Percentiles rank a stretch among this genome's conserved stretches.
These are phyloP conservation scores for Zarea fungicola DNA, from an alignment of 2,329 filamentous ascomycete species.

Conservation along the genomic window DNA sequence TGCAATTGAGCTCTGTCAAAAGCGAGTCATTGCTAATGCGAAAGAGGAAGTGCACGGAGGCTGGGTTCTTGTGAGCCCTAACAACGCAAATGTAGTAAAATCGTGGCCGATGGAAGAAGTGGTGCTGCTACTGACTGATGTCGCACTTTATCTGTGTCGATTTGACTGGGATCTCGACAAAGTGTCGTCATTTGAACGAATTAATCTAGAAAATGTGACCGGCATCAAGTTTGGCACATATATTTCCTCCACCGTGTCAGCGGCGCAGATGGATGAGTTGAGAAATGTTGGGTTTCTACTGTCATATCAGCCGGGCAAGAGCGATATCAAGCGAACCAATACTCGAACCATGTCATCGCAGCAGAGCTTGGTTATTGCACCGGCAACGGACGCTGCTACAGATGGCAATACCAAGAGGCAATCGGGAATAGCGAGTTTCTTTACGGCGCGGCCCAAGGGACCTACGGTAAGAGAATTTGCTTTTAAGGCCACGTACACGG, in stretches of 20 bases:
- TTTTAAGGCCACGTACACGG: slow-evolving; percentile 50
- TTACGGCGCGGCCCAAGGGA: slow-evolving; percentile 33
- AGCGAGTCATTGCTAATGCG: slow-evolving; percentile 79
- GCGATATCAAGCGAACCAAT: slow-evolving; percentile 73
- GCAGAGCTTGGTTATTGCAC: slow-evolving; percentile 22
- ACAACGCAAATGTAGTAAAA: slow-evolving; percentile 61
- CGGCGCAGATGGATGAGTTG: slow-evolving; percentile 67
- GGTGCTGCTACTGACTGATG: slow-evolving; percentile 79
- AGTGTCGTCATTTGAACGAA: slow-evolving; percentile 83
- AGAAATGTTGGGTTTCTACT: slow-evolving; percentile 83
- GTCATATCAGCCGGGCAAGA: slow-evolving; percentile 65
- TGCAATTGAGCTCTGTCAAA: slow-evolving; percentile 83
- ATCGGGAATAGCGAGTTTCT: slow-evolving; percentile 35
- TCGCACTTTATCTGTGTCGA: slow-evolving; percentile 79
- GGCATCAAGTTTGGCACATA: slow-evolving; percentile 78
- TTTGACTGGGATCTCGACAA: slow-evolving; percentile 97
- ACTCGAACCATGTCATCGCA: slow-evolving; percentile 69
- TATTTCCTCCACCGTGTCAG: slow-evolving; percentile 80
- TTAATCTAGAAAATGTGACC: slow-evolving; percentile 69
- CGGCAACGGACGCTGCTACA: slow-evolving; percentile 16
- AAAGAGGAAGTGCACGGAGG: slow-evolving; percentile 80
- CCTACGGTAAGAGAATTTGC: slow-evolving; percentile 40
- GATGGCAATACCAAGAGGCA: slow-evolving; percentile 21
- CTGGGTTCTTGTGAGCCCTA: slow-evolving; percentile 82
- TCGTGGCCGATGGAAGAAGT: slow-evolving; percentile 80